Percentiles rank a stretch among this genome's conserved stretches.
phyloP scores from a whole-genome alignment of 306 rosid species.

The Trichosanthes truncata region DNA sequence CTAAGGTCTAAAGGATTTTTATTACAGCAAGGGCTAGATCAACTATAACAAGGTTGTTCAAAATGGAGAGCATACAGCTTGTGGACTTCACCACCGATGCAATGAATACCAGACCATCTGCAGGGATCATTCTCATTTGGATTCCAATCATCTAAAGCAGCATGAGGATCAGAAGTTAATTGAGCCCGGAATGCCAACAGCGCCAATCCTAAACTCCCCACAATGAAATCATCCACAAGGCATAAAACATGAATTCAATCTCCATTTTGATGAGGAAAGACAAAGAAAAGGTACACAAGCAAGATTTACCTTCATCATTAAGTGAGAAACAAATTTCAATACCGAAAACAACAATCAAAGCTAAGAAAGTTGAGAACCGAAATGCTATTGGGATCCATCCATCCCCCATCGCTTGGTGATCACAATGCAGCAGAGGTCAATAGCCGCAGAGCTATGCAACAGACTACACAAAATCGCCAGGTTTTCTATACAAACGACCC shows the following conservation, averaged over 20 bases:
- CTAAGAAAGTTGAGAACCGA: slow-evolving; percentile 38
- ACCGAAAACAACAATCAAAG: slow-evolving; percentile 33
- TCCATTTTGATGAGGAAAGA: not conserved
- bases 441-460: slow-evolving; percentile 27
- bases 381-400: slow-evolving; percentile 46
- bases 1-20: not conserved
- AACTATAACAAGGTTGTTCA: not conserved
- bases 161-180: slow-evolving; percentile 52
- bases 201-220: slow-evolving; percentile 41
- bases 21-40: not conserved
- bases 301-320: slow-evolving; percentile 65
- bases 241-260: not conserved
- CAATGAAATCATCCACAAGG: not conserved
- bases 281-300: not conserved
- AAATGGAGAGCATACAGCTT: slow-evolving; percentile 32
- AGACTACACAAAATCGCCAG: slow-evolving; percentile 44
- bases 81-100: slow-evolving; percentile 49
- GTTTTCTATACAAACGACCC: slow-evolving; percentile 24
- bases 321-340: slow-evolving; percentile 39
- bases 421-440: slow-evolving; percentile 31
- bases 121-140: slow-evolving; percentile 54
- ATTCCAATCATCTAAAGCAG: slow-evolving; percentile 62
- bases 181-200: slow-evolving; percentile 48
- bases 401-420: slow-evolving; percentile 63
- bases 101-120: slow-evolving; percentile 63